Evolutionary conservation across 1,139 yeast species (phyloP).

Genomic region (Suhomyces wounanorum): DNA sequence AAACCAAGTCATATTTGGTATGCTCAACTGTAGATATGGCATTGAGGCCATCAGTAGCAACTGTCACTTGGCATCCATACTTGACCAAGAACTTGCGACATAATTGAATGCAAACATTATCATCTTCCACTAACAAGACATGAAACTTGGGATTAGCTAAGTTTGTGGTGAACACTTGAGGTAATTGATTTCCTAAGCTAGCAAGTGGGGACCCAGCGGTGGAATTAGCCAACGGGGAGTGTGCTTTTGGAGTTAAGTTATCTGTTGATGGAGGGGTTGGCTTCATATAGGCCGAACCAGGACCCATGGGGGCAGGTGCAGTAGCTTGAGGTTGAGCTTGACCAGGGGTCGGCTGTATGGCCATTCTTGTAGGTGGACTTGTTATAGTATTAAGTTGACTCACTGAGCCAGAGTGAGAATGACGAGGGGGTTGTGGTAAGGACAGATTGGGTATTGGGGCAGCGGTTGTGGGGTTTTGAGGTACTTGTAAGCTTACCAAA

Average conservation of each 20-base stretch:
- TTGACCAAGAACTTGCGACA: constrained; percentile 78
- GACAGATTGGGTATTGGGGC: constrained; percentile 12
- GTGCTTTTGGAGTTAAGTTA: constrained; percentile 16
- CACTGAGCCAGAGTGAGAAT: constrained; percentile 13
- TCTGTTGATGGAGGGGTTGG: constrained; percentile 18
- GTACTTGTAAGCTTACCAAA: constrained; percentile 25
- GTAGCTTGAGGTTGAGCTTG: constrained; percentile 1
- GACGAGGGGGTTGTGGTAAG: constrained; percentile 8
- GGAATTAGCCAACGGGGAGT: constrained; percentile 15
- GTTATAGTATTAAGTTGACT: constrained; percentile 12
- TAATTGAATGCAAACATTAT: constrained; percentile 75
- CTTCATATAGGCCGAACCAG: constrained; percentile 6
- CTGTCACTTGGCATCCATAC: constrained; percentile 91
- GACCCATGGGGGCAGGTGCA: constrained; percentile 5
- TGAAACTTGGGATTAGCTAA: constrained; percentile 54
- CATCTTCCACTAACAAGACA: constrained; percentile 84
- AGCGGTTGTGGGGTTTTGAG: constrained; percentile 4
- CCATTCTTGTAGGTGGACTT: constrained; percentile 16
- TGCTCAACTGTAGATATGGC: constrained; percentile 83
- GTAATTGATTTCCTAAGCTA: constrained; percentile 9
- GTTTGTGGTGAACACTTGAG: constrained; percentile 28
- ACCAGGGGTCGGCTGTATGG: constrained; percentile 8
- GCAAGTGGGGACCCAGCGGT: constrained; percentile 15
- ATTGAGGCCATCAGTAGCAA: constrained; percentile 87
- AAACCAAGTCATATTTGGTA: constrained; percentile 74